Evolutionary conservation across 2,329 filamentous ascomycete species (phyloP).

Genomic region (Phialophora expanda): DNA sequence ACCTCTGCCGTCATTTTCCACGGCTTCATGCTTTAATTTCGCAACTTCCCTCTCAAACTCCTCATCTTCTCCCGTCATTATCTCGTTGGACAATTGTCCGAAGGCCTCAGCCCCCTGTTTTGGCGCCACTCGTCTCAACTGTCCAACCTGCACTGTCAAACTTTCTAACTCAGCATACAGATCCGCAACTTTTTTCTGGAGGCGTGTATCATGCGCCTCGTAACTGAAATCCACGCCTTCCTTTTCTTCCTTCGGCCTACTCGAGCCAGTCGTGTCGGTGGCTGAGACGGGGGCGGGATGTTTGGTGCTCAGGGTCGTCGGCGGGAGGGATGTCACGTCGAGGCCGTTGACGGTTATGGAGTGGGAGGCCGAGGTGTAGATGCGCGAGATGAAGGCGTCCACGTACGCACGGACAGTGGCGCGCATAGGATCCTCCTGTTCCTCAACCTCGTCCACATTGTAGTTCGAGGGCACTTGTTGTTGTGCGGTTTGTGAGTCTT

Average conservation of each 20-base stretch:
- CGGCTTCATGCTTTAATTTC: constrained; percentile 12
- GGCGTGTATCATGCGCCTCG: constrained; percentile 52
- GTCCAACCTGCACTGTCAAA: constrained; percentile 54
- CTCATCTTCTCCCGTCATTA: constrained; percentile 48
- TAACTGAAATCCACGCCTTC: constrained; percentile 53
- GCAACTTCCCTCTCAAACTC: constrained; percentile 47
- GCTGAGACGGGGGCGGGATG: background rate
- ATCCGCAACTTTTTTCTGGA: constrained; percentile 51
- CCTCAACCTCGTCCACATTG: constrained; percentile 24
- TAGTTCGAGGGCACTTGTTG: background rate
- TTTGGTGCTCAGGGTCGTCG: constrained; percentile 9
- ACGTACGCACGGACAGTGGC: constrained; percentile 33
- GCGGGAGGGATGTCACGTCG: constrained; percentile 41
- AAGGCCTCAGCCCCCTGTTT: constrained; percentile 49
- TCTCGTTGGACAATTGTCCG: constrained; percentile 44
- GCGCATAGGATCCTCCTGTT: constrained; percentile 38
- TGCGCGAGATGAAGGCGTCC: constrained; percentile 51
- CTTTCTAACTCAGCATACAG: constrained; percentile 56
- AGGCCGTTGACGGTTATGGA: constrained; percentile 57
- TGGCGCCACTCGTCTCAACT: constrained; percentile 54
- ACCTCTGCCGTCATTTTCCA: constrained; percentile 7
- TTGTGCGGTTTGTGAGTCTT: background rate
- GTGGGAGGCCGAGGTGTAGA: constrained; percentile 50
- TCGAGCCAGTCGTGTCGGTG: background rate
- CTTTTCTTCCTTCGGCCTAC: constrained; percentile 37